phyloP scores from a whole-genome alignment of 306 rosid species.

The cucumber (Cucumis sativus) region Cucumber_9930_V3 NC_026661.2:21782501-21783000 shows the following conservation, averaged over 20 bases:
- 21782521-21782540: no score
- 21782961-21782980: slow-evolving; percentile 64
- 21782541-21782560: no score
- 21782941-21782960: slow-evolving; percentile 64
- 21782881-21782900: slow-evolving; percentile 63
- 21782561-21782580: not conserved
- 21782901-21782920: slow-evolving; percentile 60
- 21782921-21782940: slow-evolving; percentile 85
- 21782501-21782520: no score
- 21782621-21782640: not conserved
- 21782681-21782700: not conserved
- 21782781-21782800: not conserved
- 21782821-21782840: slow-evolving; percentile 54
- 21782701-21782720: not conserved
- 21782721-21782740: not conserved
- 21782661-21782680: not conserved
- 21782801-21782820: slow-evolving; percentile 16
- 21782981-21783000: slow-evolving; percentile 79
- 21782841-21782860: slow-evolving; percentile 87
- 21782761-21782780: not conserved
- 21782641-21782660: not conserved
- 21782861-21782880: slow-evolving; percentile 70
- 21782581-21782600: not conserved
- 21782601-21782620: not conserved
- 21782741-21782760: not conserved